A percentile compares a stretch with the other conserved stretches of the same genome.
These are phyloP conservation scores for Colletotrichum sp. DNA, from an alignment of 2,329 filamentous ascomycete genomes.

Conservation along the genomic window DNA sequence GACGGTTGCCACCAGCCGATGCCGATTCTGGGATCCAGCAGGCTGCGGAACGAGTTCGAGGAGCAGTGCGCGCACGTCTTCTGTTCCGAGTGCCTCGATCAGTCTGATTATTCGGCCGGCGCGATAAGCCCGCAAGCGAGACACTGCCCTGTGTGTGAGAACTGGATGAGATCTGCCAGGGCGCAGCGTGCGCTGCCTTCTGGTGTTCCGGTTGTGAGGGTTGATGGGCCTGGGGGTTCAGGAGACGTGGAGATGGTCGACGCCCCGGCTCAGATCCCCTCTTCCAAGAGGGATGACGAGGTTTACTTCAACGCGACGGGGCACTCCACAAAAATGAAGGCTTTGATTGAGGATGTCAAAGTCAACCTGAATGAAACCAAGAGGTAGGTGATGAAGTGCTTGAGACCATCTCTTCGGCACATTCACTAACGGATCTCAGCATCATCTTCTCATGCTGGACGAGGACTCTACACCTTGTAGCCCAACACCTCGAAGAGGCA, in stretches of 20 bases:
- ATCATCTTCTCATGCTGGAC: slow-evolving; percentile 55
- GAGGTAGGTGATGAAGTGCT: slow-evolving; percentile 18
- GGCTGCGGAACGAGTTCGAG: slow-evolving; percentile 21
- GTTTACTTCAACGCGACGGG: slow-evolving; percentile 31
- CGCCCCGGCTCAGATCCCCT: neutral
- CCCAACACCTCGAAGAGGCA: slow-evolving; percentile 28
- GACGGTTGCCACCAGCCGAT: slow-evolving; percentile 35
- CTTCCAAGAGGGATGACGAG: slow-evolving; percentile 15
- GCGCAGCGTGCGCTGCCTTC: neutral
- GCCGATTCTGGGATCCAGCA: slow-evolving; percentile 30
- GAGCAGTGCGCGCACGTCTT: slow-evolving; percentile 33
- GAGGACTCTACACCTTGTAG: slow-evolving; percentile 42
- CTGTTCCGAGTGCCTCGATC: slow-evolving; percentile 34
- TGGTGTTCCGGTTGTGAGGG: neutral
- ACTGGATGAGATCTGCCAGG: neutral
- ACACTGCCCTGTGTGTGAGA: slow-evolving; percentile 28
- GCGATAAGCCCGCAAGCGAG: neutral
- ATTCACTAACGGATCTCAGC: too few relatives aligned
- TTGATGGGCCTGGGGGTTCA: neutral
- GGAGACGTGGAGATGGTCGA: neutral
- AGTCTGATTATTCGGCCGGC: neutral
- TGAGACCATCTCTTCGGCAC: neutral
- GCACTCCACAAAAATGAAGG: slow-evolving; percentile 37
- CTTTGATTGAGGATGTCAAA: slow-evolving; percentile 33
- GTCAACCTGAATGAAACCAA: slow-evolving; percentile 26